A percentile compares a stretch with the other conserved stretches of the same genome.
Conservation (phyloP, 2,329 filamentous ascomycete species). For the Myrmaecium sp. region DNA sequence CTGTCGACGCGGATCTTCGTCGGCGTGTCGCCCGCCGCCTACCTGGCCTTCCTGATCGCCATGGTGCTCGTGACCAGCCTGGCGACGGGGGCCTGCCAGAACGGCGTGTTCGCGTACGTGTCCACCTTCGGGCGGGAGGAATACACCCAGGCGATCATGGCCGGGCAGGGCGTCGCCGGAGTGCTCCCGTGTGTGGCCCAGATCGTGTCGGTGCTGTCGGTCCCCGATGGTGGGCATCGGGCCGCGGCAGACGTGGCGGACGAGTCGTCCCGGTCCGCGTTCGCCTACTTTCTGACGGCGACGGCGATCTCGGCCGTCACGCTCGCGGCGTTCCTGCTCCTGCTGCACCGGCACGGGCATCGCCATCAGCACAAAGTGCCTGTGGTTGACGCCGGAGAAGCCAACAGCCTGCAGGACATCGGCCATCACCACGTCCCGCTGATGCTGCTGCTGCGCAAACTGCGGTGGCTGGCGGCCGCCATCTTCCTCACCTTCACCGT, state of each 20-base stretch:
- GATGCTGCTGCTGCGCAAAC: constrained; percentile 52
- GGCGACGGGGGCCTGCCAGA: constrained; percentile 76
- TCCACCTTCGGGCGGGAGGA: constrained; percentile 68
- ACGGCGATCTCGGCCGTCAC: constrained; percentile 56
- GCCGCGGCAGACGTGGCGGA: constrained; percentile 12
- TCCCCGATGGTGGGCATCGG: constrained; percentile 28
- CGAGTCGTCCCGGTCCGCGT: constrained; percentile 51
- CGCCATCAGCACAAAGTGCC: constrained; percentile 4
- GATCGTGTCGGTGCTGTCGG: constrained; percentile 61
- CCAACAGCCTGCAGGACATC: constrained; percentile 12
- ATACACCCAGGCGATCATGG: constrained; percentile 95
- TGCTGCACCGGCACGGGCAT: constrained; percentile 38
- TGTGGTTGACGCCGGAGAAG: constrained; percentile 2
- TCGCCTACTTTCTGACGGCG: constrained; percentile 82
- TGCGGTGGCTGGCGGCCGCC: constrained; percentile 60
- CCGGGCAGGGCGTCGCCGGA: constrained; percentile 79
- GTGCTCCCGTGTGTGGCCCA: constrained; percentile 79
- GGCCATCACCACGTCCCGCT: constrained; percentile 39
- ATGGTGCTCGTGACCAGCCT: constrained; percentile 68
- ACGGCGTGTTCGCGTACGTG: constrained; percentile 85
- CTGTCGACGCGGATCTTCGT: constrained; percentile 59
- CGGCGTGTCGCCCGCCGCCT: constrained; percentile 42
- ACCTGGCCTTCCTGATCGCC: constrained; percentile 66
- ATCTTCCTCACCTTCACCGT: constrained; percentile 67
- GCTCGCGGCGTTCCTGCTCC: constrained; percentile 56